These are phyloP conservation scores for Evansstolkia leycettana DNA, from an alignment of 495 filamentous ascomycete genomes.

Conservation along the genomic window DNA sequence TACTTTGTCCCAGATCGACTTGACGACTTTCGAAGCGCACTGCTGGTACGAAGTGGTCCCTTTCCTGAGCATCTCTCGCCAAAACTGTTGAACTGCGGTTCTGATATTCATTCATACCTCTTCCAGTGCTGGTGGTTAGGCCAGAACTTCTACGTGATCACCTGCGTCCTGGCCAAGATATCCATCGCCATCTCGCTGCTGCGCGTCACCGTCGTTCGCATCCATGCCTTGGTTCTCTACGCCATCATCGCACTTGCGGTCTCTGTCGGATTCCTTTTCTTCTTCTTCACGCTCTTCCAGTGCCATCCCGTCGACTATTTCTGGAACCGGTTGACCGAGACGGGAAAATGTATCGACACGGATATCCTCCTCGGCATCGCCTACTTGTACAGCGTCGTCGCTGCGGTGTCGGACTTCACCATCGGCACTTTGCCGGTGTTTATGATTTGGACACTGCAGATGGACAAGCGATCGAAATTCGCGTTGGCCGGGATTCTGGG, in stretches of 20 bases:
- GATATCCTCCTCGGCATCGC: conserved; percentile 15
- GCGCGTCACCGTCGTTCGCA: conserved; percentile 18
- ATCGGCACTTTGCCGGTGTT: conserved; percentile 22
- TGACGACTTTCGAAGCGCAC: conserved; percentile 10
- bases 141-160: conserved; percentile 23
- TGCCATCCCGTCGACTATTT: conserved; percentile 21
- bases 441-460: conserved; percentile 18
- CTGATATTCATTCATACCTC: neutral
- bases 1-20: conserved; percentile 11
- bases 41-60: conserved; percentile 13
- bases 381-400: conserved; percentile 23
- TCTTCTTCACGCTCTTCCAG: conserved; percentile 24
- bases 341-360: conserved; percentile 17
- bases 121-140: conserved; percentile 20
- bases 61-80: neutral
- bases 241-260: conserved; percentile 13
- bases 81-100: too few species aligned
- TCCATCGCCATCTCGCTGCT: conserved; percentile 28
- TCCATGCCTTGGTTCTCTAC: conserved; percentile 20
- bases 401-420: conserved; percentile 22
- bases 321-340: conserved; percentile 14
- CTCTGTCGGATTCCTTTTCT: conserved; percentile 14
- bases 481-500: conserved; percentile 16
- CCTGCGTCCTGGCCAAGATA: conserved; percentile 18
- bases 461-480: conserved; percentile 17